Evolutionary conservation across 2,329 filamentous ascomycete genomes (phyloP).

Genomic region (Phialophora chinensis): DNA sequence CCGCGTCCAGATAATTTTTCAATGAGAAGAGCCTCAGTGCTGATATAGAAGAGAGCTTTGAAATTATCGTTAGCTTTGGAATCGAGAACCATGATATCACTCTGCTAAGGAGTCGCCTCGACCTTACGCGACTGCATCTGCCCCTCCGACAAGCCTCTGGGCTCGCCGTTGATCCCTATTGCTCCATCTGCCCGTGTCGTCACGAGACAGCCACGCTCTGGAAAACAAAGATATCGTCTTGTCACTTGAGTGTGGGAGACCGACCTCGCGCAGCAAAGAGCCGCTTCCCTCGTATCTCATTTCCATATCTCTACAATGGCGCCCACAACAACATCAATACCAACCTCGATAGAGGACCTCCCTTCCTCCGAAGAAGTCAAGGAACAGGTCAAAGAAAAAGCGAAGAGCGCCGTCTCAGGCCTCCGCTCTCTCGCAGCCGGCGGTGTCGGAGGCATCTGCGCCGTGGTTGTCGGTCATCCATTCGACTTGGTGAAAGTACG

Average conservation of each 20-base stretch:
- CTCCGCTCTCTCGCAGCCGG: constrained; percentile 85
- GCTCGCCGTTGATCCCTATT: constrained; percentile 21
- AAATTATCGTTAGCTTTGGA: neutral
- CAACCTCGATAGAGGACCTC: constrained; percentile 40
- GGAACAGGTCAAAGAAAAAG: constrained; percentile 57
- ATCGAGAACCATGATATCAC: constrained; percentile 20
- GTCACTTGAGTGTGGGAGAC: neutral
- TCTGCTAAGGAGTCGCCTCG: constrained; percentile 5
- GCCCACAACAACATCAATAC: constrained; percentile 34
- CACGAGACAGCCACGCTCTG: neutral
- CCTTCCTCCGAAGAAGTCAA: constrained; percentile 56
- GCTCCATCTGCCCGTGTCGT: constrained; percentile 23
- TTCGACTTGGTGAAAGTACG: constrained; percentile 98
- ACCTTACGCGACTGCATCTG: constrained; percentile 10
- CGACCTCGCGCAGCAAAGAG: neutral
- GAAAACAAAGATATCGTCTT: neutral
- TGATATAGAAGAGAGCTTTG: neutral
- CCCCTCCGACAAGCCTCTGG: constrained; percentile 26
- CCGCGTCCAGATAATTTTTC: constrained; percentile 2
- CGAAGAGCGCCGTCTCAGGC: constrained; percentile 63
- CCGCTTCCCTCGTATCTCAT: neutral
- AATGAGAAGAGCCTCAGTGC: neutral
- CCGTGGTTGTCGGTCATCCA: constrained; percentile 91
- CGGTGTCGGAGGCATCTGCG: constrained; percentile 91
- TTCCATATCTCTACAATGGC: constrained; percentile 28